Percentiles rank a stretch among this genome's conserved stretches.
These are phyloP conservation scores for Aspergillus heteromorphus DNA, from an alignment of 495 filamentous ascomycete genomes.

Conservation along the genomic window DNA sequence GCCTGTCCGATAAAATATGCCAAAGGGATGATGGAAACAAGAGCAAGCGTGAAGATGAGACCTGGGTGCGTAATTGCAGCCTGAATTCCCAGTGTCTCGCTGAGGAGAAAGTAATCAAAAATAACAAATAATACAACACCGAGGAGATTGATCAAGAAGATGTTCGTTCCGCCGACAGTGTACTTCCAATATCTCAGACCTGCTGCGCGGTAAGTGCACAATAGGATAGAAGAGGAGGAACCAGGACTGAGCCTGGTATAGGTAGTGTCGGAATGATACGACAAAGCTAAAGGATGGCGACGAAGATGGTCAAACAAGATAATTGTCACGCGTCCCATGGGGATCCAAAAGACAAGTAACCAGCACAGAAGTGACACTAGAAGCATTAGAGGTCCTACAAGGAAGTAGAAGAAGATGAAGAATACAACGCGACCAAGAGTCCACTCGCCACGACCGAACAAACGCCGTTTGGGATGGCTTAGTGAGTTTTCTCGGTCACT, in stretches of 20 bases:
- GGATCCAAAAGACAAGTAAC: constrained; percentile 95
- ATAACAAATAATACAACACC: constrained; percentile 86
- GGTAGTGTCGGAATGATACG: constrained; percentile 81
- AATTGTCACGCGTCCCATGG: constrained; percentile 93
- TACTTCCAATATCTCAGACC: constrained; percentile 99
- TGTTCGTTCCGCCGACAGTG: constrained; percentile 95
- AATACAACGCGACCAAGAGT: constrained; percentile 90
- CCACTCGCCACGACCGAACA: constrained; percentile 96
- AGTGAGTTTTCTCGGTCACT: constrained; percentile 44
- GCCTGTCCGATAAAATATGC: constrained; percentile 99
- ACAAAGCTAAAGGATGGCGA: constrained; percentile 84
- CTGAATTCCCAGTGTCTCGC: constrained; percentile 60
- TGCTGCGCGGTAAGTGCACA: constrained; percentile 96
- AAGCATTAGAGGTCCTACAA: constrained; percentile 85
- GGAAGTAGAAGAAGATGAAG: constrained; percentile 93
- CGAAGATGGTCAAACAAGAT: constrained; percentile 89
- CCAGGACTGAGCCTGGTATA: constrained; percentile 63
- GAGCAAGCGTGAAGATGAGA: constrained; percentile 76
- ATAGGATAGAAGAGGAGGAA: constrained; percentile 76
- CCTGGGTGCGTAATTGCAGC: constrained; percentile 70
- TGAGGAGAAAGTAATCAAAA: constrained; percentile 80
- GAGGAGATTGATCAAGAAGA: constrained; percentile 97
- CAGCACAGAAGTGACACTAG: constrained; percentile 85
- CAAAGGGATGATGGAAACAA: constrained; percentile 92
- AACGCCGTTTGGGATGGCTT: constrained; percentile 68